These are phyloP conservation scores for Pseudogymnoascus sp. DNA, from an alignment of 2,329 filamentous ascomycete species.

Conservation along the genomic window DNA sequence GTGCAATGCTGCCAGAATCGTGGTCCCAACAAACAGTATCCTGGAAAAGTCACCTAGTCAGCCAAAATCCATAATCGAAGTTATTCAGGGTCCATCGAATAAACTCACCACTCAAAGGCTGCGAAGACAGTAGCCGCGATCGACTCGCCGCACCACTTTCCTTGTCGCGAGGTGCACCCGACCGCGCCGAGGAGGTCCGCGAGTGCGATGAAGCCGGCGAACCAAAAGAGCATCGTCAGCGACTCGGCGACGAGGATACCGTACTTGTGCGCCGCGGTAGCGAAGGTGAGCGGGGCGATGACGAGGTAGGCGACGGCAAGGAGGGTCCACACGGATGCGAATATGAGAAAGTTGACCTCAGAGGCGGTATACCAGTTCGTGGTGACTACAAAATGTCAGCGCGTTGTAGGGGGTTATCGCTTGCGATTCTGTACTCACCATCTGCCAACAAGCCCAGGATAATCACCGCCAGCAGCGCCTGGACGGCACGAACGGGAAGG, in stretches of 20 bases:
- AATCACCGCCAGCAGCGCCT: constrained; percentile 63
- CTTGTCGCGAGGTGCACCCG: constrained; percentile 36
- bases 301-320: constrained; percentile 65
- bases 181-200: constrained; percentile 57
- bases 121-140: constrained; percentile 39
- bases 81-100: neutral
- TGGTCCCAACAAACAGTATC: constrained; percentile 45
- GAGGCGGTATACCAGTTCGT: constrained; percentile 38
- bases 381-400: neutral
- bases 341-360: constrained; percentile 70
- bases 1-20: constrained; percentile 40
- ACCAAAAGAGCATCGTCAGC: constrained; percentile 82
- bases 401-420: constrained; percentile 11
- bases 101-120: constrained; percentile 39
- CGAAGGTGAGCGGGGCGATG: constrained; percentile 57
- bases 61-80: neutral
- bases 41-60: constrained; percentile 26
- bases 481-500: constrained; percentile 57
- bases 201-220: constrained; percentile 73
- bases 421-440: constrained; percentile 11
- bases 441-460: constrained; percentile 63
- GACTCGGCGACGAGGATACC: constrained; percentile 61
- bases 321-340: constrained; percentile 69
- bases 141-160: constrained; percentile 28
- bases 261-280: constrained; percentile 54